Percentiles rank a stretch among this genome's conserved stretches.
These are phyloP conservation scores for Tetraselmis chui DNA, from an alignment of 139 green algal genomes.

Conservation along the genomic window DNA sequence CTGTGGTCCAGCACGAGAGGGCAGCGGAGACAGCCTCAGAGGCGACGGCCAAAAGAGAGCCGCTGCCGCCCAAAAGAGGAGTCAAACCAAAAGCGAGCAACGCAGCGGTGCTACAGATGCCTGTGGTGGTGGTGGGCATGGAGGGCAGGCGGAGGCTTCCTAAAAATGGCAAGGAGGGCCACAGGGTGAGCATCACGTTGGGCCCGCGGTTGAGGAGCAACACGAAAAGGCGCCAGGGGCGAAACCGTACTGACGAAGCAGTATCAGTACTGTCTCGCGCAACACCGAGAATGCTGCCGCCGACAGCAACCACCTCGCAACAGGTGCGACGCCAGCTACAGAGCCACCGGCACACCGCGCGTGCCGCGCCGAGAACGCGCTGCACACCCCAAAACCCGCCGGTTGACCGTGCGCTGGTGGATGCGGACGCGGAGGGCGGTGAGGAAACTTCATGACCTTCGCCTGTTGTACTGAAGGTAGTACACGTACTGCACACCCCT, in stretches of 20 bases:
- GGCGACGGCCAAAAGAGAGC: not conserved
- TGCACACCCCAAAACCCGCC: not conserved
- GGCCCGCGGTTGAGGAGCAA: not conserved
- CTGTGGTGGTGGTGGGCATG: not conserved
- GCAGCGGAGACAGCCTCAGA: not conserved
- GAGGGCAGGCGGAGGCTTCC: not conserved
- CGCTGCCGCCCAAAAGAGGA: not conserved
- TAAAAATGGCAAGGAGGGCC: not conserved
- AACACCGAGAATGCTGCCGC: not conserved
- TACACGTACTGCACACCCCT: too few species aligned
- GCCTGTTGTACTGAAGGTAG: too few species aligned
- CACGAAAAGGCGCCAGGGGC: not conserved
- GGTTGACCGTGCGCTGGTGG: not conserved
- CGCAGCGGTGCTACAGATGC: not conserved
- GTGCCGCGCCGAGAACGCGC: not conserved
- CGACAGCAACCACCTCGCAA: not conserved
- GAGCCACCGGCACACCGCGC: not conserved
- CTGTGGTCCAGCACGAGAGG: not conserved
- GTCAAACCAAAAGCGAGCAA: not conserved
- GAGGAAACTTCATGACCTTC: too few species aligned
- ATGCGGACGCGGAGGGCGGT: too few species aligned
- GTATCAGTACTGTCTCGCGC: too few species aligned
- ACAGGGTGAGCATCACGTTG: not conserved
- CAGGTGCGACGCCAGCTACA: not conserved
- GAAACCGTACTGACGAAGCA: not conserved